A percentile compares a stretch with the other conserved stretches of the same genome.
Conservation (phyloP, 1,284 basidiomycete genomes). For the Puccinia polysora region DNA sequence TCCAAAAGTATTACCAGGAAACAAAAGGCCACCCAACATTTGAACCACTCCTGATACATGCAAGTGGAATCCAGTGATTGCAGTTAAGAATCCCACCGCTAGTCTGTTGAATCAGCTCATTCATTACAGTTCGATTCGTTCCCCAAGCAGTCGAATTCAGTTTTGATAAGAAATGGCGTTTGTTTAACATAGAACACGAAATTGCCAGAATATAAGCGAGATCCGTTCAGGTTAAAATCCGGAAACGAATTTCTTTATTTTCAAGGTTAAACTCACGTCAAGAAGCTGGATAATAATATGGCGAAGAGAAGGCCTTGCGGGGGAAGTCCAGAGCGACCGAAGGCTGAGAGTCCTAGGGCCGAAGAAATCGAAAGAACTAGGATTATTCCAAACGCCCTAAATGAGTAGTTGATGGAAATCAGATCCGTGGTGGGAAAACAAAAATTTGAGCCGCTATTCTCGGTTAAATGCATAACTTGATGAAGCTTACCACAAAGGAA, state of each 20-base stretch:
- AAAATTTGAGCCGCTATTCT: neutral
- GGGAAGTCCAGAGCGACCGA: slow-evolving; percentile 29
- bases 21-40: slow-evolving; percentile 37
- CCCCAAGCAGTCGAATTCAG: neutral
- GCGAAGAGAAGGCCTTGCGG: slow-evolving; percentile 14
- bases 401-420: neutral
- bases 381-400: slow-evolving; percentile 24
- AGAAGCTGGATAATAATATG: slow-evolving; percentile 14
- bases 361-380: slow-evolving; percentile 9
- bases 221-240: neutral
- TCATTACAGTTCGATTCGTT: no score
- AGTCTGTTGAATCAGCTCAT: neutral
- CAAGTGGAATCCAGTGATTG: slow-evolving; percentile 34
- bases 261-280: slow-evolving; percentile 32
- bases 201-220: neutral
- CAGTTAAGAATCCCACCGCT: slow-evolving; percentile 36
- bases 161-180: neutral
- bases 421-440: neutral
- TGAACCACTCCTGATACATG: slow-evolving; percentile 37
- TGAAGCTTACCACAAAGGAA: slow-evolving; percentile 24
- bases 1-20: slow-evolving; percentile 38
- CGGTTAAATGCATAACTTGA: neutral
- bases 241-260: neutral
- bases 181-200: neutral
- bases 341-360: slow-evolving; percentile 1